Evolutionary conservation across 805 yeast genomes (phyloP).

Genomic region (Wickerhamomyces chaumierensis): DNA sequence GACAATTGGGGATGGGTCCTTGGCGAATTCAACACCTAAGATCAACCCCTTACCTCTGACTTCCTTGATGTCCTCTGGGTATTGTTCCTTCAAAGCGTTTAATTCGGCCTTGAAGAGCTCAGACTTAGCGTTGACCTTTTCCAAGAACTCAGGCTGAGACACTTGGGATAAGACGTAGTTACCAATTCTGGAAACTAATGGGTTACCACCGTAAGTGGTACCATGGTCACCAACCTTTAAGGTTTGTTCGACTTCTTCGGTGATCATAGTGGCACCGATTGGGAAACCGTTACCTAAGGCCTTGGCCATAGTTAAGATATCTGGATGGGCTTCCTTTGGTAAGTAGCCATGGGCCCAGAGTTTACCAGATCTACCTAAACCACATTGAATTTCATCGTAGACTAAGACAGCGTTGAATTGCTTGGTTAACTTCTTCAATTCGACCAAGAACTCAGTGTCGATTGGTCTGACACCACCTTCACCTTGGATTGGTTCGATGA

Average conservation of each 20-base stretch:
- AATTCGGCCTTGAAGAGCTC: slow-evolving; percentile 42
- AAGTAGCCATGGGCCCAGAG: slow-evolving; percentile 84
- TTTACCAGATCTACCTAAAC: slow-evolving; percentile 84
- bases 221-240: slow-evolving; percentile 93
- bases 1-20: slow-evolving; percentile 54
- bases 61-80: slow-evolving; percentile 51
- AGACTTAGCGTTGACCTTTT: slow-evolving; percentile 49
- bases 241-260: slow-evolving; percentile 62
- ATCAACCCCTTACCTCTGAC: slow-evolving; percentile 85
- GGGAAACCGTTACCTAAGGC: slow-evolving; percentile 97
- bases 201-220: slow-evolving; percentile 96
- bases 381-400: slow-evolving; percentile 95
- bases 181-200: slow-evolving; percentile 78
- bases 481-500: slow-evolving; percentile 95
- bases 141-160: slow-evolving; percentile 47
- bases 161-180: slow-evolving; percentile 62
- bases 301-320: slow-evolving; percentile 87
- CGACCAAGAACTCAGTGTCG: slow-evolving; percentile 48
- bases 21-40: slow-evolving; percentile 68
- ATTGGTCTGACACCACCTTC: slow-evolving; percentile 88
- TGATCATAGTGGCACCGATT: slow-evolving; percentile 84
- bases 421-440: slow-evolving; percentile 55
- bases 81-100: slow-evolving; percentile 35
- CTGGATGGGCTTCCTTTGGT: slow-evolving; percentile 83
- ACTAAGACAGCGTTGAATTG: slow-evolving; percentile 67